phyloP scores from a whole-genome alignment of 129 eudicot genomes.

The Tagetes erecta region DNA sequence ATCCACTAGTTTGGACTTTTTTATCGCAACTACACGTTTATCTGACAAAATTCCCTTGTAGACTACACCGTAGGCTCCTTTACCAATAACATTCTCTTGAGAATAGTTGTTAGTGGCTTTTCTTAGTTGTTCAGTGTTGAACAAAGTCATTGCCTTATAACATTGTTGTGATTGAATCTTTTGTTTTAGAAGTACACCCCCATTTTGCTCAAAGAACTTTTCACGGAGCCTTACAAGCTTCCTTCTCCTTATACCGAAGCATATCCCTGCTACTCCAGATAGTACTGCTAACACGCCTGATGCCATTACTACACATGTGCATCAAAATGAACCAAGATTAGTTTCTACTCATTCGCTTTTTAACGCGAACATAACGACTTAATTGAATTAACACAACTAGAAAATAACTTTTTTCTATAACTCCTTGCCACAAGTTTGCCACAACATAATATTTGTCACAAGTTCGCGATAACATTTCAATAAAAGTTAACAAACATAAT shows the following conservation, averaged over 20 bases:
- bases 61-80: conserved; percentile 63
- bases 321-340: not conserved
- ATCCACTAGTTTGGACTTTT: conserved; percentile 49
- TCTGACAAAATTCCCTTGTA: conserved; percentile 10
- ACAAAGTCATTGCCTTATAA: conserved; percentile 31
- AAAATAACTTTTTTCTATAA: no score
- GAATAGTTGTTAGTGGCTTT: conserved; percentile 53
- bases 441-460: no score
- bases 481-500: no score
- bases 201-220: conserved; percentile 11
- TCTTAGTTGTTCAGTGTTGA: conserved; percentile 40
- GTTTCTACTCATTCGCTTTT: no score
- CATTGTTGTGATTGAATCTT: conserved; percentile 31
- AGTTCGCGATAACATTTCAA: no score
- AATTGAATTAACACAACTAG: no score
- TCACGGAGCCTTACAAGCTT: conserved; percentile 36
- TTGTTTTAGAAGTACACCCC: conserved; percentile 52
- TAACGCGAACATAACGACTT: no score
- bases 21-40: conserved; percentile 52
- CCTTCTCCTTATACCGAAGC: conserved; percentile 39
- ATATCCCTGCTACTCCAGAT: conserved; percentile 26
- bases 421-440: no score
- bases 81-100: conserved; percentile 47
- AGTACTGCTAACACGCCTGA: conserved; percentile 32
- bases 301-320: conserved; percentile 28